Evolutionary conservation across 208 protist species (phyloP).

Genomic region (Leishmania amazonensis): DNA sequence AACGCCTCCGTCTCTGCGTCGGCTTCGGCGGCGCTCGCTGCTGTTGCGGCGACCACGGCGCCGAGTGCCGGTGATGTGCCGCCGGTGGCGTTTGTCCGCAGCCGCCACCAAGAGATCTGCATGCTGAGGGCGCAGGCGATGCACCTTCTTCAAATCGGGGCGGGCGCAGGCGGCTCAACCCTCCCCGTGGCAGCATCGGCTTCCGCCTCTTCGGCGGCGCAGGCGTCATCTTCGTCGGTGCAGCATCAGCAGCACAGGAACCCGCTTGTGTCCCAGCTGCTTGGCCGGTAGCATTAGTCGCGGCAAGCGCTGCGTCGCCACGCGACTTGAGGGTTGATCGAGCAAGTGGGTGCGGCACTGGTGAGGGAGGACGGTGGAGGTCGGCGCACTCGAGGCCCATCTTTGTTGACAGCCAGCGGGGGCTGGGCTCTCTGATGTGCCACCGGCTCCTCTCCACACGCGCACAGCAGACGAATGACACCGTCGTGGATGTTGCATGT

Average conservation of each 20-base stretch:
- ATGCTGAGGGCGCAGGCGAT: slow-evolving; percentile 17
- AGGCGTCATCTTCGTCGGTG: background rate
- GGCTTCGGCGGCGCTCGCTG: background rate
- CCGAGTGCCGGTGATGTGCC: slow-evolving; percentile 9
- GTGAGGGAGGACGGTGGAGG: background rate
- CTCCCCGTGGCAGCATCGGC: slow-evolving; percentile 1
- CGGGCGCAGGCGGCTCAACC: background rate
- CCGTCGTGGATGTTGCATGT: background rate
- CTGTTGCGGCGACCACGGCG: background rate
- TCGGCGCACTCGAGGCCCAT: background rate
- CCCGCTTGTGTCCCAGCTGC: background rate
- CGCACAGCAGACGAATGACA: background rate
- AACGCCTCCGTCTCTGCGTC: slow-evolving; percentile 3
- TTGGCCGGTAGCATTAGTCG: background rate
- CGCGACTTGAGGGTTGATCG: background rate
- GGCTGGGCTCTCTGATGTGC: background rate
- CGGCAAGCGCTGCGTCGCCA: background rate
- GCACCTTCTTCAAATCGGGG: slow-evolving; percentile 20
- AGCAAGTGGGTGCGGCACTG: background rate
- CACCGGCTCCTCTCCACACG: background rate
- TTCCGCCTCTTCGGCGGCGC: background rate
- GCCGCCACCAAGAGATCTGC: slow-evolving; percentile 19
- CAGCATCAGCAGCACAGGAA: background rate
- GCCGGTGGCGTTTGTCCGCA: slow-evolving; percentile 23
- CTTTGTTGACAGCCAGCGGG: background rate